A percentile compares a stretch with the other conserved stretches of the same genome.
Evolutionary conservation across 2,329 filamentous ascomycete genomes (phyloP).

Genomic region (Xylaria sp.): DNA sequence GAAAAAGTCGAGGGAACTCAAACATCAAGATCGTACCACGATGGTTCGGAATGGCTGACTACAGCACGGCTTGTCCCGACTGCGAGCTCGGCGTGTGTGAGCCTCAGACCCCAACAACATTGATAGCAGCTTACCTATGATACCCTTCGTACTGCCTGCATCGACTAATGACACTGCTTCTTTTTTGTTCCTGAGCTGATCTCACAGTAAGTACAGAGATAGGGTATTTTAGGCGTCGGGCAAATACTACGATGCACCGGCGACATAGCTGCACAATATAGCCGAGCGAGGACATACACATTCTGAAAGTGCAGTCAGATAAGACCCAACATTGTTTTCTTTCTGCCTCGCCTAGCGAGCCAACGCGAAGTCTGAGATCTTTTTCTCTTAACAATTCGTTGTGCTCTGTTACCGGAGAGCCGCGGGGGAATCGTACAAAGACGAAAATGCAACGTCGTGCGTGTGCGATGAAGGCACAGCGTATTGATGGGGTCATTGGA

Average conservation of each 20-base stretch:
- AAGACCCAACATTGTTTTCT: not conserved
- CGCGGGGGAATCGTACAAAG: slow-evolving; percentile 4
- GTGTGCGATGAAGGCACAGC: slow-evolving; percentile 12
- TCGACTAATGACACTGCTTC: not conserved
- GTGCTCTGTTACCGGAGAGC: slow-evolving; percentile 8
- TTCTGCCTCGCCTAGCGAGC: slow-evolving; percentile 5
- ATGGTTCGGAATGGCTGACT: slow-evolving; percentile 15
- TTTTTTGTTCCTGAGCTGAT: slow-evolving; percentile 9
- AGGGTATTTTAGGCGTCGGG: slow-evolving; percentile 10
- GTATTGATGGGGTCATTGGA: slow-evolving; percentile 14
- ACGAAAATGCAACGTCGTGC: slow-evolving; percentile 28
- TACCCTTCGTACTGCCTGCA: not conserved
- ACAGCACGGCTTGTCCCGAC: slow-evolving; percentile 24
- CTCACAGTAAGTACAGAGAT: not conserved
- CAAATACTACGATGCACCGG: slow-evolving; percentile 19
- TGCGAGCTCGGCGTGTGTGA: slow-evolving; percentile 24
- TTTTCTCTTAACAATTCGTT: not conserved
- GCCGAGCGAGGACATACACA: slow-evolving; percentile 10
- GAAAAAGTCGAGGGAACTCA: slow-evolving; percentile 11
- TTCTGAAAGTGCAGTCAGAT: slow-evolving; percentile 2
- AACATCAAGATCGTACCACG: slow-evolving; percentile 30
- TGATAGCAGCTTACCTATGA: not conserved
- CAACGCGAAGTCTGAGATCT: slow-evolving; percentile 14
- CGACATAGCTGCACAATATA: slow-evolving; percentile 19
- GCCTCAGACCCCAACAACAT: slow-evolving; percentile 1